Conservation (phyloP, 1,284 basidiomycete species). For the Trichosporon coremiiforme region DNA sequence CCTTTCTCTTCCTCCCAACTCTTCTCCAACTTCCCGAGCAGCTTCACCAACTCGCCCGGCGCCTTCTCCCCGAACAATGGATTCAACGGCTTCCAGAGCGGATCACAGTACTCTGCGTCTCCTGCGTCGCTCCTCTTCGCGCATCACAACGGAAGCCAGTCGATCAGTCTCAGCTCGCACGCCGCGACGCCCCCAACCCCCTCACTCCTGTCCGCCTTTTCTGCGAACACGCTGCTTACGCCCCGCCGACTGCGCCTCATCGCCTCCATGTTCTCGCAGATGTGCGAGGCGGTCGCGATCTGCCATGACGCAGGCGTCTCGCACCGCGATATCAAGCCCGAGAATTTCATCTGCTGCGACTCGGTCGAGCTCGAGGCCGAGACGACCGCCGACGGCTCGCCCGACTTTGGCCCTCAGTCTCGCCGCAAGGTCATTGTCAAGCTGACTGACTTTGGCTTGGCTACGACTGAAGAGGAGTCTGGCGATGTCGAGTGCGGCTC, state of each 20-base stretch:
- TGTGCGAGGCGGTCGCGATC: slow-evolving; percentile 95
- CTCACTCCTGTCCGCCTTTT: slow-evolving; percentile 83
- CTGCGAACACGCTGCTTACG: slow-evolving; percentile 79
- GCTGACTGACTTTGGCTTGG: slow-evolving; percentile 94
- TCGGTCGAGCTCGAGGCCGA: slow-evolving; percentile 71
- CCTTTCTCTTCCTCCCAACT: slow-evolving; percentile 54
- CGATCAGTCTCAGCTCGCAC: slow-evolving; percentile 24
- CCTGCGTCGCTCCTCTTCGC: slow-evolving; percentile 51
- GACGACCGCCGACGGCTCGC: slow-evolving; percentile 52
- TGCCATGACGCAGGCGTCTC: slow-evolving; percentile 91
- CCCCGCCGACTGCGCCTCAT: slow-evolving; percentile 85
- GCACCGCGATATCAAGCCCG: slow-evolving; percentile 98
- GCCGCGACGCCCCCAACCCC: slow-evolving; percentile 86
- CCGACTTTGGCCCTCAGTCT: slow-evolving; percentile 52
- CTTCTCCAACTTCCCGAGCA: slow-evolving; percentile 44
- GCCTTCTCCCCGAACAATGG: slow-evolving; percentile 37
- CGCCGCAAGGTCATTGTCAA: slow-evolving; percentile 75
- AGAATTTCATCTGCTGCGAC: slow-evolving; percentile 81
- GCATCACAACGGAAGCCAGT: slow-evolving; percentile 46
- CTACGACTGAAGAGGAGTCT: slow-evolving; percentile 82
- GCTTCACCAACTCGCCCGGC: slow-evolving; percentile 45
- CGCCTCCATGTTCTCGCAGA: slow-evolving; percentile 94
- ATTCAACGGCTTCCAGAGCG: slow-evolving; percentile 20
- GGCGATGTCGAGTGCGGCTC: slow-evolving; percentile 98
- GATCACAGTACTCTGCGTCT: slow-evolving; percentile 34